phyloP scores from a whole-genome alignment of 306 rosid species.

The Macrotyloma uniflorum region DNA sequence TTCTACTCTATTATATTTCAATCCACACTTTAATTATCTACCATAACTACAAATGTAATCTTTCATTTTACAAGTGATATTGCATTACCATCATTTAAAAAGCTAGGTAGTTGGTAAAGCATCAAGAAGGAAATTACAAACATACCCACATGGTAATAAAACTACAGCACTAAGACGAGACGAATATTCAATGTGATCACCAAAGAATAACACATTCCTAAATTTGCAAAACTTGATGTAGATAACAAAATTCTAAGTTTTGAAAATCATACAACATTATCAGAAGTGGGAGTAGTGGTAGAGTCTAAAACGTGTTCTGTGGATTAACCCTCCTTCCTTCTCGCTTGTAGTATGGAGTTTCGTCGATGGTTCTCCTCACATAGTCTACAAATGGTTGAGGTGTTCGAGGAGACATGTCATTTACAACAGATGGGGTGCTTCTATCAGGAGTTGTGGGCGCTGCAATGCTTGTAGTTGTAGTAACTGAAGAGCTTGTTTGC shows the following conservation, averaged over 20 bases:
- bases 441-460: constrained; percentile 67
- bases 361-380: constrained; percentile 89
- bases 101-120: neutral
- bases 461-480: constrained; percentile 49
- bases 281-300: neutral
- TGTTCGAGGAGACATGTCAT: constrained; percentile 78
- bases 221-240: constrained; percentile 31
- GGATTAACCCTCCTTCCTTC: constrained; percentile 79
- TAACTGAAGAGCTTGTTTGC: constrained; percentile 42
- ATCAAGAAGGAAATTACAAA: neutral
- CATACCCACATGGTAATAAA: neutral
- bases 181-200: constrained; percentile 1
- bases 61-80: neutral
- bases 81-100: neutral
- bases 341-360: constrained; percentile 86
- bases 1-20: neutral
- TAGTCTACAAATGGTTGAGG: constrained; percentile 96
- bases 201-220: constrained; percentile 16
- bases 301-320: constrained; percentile 74
- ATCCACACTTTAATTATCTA: neutral
- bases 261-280: constrained; percentile 32
- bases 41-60: neutral
- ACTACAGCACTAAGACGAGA: constrained; percentile 1
- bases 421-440: constrained; percentile 44
- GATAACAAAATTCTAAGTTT: constrained; percentile 37